Base-by-base conservation (phyloP, 1,284 basidiomycete genomes). In the Ceratobasidium sp. region DNA sequence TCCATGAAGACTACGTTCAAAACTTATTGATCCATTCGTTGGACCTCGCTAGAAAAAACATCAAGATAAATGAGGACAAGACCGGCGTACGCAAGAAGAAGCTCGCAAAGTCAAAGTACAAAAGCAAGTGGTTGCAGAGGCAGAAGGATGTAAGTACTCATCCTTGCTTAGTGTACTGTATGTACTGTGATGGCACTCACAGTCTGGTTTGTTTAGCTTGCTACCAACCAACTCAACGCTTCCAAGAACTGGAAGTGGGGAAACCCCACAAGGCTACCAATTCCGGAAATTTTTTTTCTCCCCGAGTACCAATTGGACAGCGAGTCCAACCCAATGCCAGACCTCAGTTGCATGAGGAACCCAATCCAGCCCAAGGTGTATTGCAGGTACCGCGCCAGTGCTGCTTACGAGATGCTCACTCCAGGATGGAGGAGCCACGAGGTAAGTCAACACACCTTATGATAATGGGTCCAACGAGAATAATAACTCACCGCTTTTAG, bases 301-400 rank as follows among this genome's bases (percentile, higher is more conserved):
- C 61, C 61, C 13, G 61, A 64, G 35, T 64, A 64, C 26, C 61
- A 64, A 20, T 64, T 23, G 23, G 61, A 64, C 15, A 64, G 37
- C 11, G 61, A 64, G 6, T 23, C 33, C 17, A 47, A 64, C 5
- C 61, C 61, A 2, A 15, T 37, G n/a, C 61, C 61, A 23, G 28
- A 47, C 26, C 37, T 64, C 3, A 13, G 37, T 20, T 1, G 23
- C 11, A 26, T 42, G 11, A 64, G 23, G 33, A 35, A 28, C 23
- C 6, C 61, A 26, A 45, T 64, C 35, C 20, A 20, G 15, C 20
- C n/a, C 10, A 39, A 4, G 6, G 31, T 17, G 7, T 64, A 64
- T 31, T 45, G 23, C n/a, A 10, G 1, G n/a, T 6, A 45, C 6
- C 61, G 61, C 31, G 26, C n/a, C 5, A 33, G 58, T 15, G 61